Conservation (phyloP, 2,329 filamentous ascomycete genomes). For the Diplocarpon mali region DNA sequence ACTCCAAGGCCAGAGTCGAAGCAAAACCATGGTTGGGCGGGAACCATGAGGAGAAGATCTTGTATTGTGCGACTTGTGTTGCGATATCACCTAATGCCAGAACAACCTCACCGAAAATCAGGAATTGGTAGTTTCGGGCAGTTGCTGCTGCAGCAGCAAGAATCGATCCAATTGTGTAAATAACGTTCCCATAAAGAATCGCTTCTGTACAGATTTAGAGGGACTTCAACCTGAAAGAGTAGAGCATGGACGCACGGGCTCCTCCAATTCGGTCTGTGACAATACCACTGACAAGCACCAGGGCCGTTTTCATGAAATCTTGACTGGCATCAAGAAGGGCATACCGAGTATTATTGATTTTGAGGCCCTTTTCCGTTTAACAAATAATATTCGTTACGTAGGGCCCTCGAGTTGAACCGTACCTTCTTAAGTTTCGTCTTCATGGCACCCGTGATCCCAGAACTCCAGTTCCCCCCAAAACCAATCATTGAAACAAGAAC, state of each 20-base stretch:
- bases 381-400: not conserved
- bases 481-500: constrained; percentile 42
- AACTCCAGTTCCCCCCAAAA: constrained; percentile 49
- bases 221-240: not conserved
- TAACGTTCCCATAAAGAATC: constrained; percentile 49
- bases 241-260: constrained; percentile 31
- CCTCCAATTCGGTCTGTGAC: constrained; percentile 49
- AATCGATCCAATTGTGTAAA: constrained; percentile 47
- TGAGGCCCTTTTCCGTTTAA: constrained; percentile 31
- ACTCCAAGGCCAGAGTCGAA: constrained; percentile 47
- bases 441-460: constrained; percentile 48
- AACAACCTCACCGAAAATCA: constrained; percentile 46
- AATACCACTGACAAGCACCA: constrained; percentile 43
- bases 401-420: not conserved
- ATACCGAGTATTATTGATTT: constrained; percentile 49
- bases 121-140: constrained; percentile 45
- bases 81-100: constrained; percentile 50
- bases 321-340: constrained; percentile 48
- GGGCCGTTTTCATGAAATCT: constrained; percentile 47
- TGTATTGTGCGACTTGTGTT: constrained; percentile 53
- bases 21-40: constrained; percentile 50
- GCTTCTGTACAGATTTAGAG: constrained; percentile 23
- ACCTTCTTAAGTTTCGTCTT: constrained; percentile 49
- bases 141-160: constrained; percentile 46
- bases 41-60: constrained; percentile 56